Evolutionary conservation across 495 filamentous ascomycete species (phyloP), one percentile per base, ranked within the genome.

Genomic region (Thermochaetoides thermophila): DNA sequence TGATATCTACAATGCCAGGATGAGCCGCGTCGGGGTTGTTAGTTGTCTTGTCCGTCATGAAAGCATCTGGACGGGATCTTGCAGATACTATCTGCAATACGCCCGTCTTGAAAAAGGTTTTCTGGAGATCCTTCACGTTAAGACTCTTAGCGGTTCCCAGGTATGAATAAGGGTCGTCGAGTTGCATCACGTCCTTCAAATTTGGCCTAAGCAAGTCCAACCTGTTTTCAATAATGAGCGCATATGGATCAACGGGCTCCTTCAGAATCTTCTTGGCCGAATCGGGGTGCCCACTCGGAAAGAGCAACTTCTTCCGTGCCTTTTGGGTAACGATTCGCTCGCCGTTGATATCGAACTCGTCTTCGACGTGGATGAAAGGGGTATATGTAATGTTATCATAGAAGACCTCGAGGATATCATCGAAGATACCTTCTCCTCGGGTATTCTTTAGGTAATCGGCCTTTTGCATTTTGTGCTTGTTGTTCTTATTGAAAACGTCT

Each of bases 381-480:
- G 89, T 97, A 42, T 97, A 97, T 7, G 75, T 80, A 44, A 95
- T 93, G 44, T 99, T 99, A 55, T 95, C 89, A 55, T 96, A 99
- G 49, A 96, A 89, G 51, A 86, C 95, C 49, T 81, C 84, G 5
- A 95, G 64, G 17, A 96, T 82, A 34, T 95, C 89, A 35, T 89
- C 84, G 17, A 80, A 78, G 15, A 96, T 79, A 10, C 84, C 84
- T 50, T 94, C 84, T 1, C 79, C 81, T 7, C 74, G 71, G 10
- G 84, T 89, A 52, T 95, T 96, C 55, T 91, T 96, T 33, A 94
- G 69, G 53, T 99, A 99, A 39, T 96, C 89, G 0, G 66, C 65
- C 44, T 91, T 91, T 51, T 93, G 85, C 89, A 99, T 99, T 56
- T 96, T 99, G 46, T 86, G 73, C 59, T 94, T 96, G 55, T 96